These are phyloP conservation scores for Apophysomyces elegans DNA, from an alignment of 371 early-diverging fungal species.

Conservation along the genomic window DNA sequence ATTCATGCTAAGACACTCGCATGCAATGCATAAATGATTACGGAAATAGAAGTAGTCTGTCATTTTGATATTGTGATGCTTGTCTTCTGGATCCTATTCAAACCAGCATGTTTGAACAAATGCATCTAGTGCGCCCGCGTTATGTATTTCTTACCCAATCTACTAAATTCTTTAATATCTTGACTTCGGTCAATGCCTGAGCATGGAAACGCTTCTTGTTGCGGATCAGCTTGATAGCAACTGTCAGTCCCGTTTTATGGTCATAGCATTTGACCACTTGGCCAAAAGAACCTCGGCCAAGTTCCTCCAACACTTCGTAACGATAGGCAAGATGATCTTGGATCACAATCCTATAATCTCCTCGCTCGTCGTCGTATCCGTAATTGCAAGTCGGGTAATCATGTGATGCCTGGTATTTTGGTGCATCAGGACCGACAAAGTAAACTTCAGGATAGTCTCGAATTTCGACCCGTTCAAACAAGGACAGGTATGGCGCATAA, in stretches of 20 bases:
- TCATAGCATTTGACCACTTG: slow-evolving; percentile 95
- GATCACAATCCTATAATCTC: slow-evolving; percentile 85
- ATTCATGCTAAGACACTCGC: slow-evolving; percentile 95
- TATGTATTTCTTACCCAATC: slow-evolving; percentile 58
- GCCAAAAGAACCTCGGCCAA: slow-evolving; percentile 98
- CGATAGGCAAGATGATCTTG: slow-evolving; percentile 92
- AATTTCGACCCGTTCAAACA: slow-evolving; percentile 83
- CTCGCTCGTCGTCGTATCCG: slow-evolving; percentile 91
- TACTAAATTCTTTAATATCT: slow-evolving; percentile 78
- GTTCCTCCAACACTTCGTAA: slow-evolving; percentile 85
- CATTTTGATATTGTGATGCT: slow-evolving; percentile 84
- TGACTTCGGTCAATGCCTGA: slow-evolving; percentile 95
- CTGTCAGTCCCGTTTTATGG: slow-evolving; percentile 83
- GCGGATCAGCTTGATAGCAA: slow-evolving; percentile 96
- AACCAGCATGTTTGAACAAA: neutral
- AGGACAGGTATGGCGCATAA: slow-evolving; percentile 61
- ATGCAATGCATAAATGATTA: slow-evolving; percentile 94
- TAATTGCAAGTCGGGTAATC: slow-evolving; percentile 51
- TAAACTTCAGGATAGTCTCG: slow-evolving; percentile 74
- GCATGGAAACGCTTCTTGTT: slow-evolving; percentile 95
- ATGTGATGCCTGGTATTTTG: slow-evolving; percentile 42
- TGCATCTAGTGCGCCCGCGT: neutral
- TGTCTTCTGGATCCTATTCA: slow-evolving; percentile 77
- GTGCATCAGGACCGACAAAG: slow-evolving; percentile 73
- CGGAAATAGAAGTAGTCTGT: slow-evolving; percentile 92